Evolutionary conservation across 257 asterid species (phyloP).

Genomic region (Capsicum baccatum): DNA sequence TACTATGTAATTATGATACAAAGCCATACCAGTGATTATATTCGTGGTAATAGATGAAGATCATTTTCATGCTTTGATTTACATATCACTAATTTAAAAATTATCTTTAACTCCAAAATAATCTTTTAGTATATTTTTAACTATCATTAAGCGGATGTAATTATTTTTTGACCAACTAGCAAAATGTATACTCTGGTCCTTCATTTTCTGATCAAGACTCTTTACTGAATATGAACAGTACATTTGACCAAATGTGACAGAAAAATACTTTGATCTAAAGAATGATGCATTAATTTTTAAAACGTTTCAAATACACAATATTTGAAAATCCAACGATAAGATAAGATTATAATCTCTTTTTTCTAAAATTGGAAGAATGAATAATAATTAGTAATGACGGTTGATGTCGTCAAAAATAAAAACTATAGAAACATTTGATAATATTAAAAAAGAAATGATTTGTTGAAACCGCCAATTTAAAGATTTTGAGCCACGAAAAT

Average conservation of each 20-base stretch:
- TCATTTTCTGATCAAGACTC: neutral
- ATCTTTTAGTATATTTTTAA: no score
- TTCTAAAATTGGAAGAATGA: neutral
- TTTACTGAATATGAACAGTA: neutral
- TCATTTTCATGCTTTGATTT: no score
- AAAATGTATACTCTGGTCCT: no score
- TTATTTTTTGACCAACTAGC: no score
- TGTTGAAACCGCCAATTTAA: conserved; percentile 7
- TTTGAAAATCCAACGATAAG: neutral
- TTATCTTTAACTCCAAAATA: no score
- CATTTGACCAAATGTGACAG: neutral
- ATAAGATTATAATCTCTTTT: neutral
- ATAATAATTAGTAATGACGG: neutral
- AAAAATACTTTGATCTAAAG: neutral
- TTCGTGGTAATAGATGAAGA: no score
- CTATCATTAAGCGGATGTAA: no score
- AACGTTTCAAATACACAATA: neutral
- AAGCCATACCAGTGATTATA: no score
- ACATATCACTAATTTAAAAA: no score
- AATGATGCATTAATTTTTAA: neutral
- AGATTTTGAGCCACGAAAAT: conserved; percentile 23
- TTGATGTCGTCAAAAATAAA: conserved; percentile 20
- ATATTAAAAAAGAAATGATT: neutral
- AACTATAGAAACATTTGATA: neutral
- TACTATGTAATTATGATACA: neutral